Base-by-base conservation (phyloP, 345 rosid genomes). In the Eucalyptus marginata region DNA sequence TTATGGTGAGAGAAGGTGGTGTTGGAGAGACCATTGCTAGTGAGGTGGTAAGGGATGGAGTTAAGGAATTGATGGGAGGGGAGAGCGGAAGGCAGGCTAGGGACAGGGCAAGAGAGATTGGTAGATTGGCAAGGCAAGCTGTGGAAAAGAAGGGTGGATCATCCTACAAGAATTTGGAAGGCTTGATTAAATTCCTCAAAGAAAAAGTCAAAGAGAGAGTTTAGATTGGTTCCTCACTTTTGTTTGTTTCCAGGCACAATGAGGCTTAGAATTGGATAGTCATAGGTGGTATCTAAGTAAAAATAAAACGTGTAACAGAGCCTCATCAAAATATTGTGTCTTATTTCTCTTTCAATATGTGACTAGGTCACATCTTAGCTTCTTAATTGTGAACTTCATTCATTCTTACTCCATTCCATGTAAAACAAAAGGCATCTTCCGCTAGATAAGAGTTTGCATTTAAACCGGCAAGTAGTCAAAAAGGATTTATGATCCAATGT, bases 61-160 rank as follows among this genome's bases (percentile, higher is more conserved):
- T 90, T 47, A 59, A 87, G 86, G 90, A 90, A 86, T 20, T 92
- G 83, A 90, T 92, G 93, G 88, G 40, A 59, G 91, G 92, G 44
- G 89, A 90, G n/a, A 54, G 27, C 27, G 92, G 93, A 25, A 66
- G 31, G 87, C 33, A 50, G 50, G 92, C 90, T 12, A 90, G 88
- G 91, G 84, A 59, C 25, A 90, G 88, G 81, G 92, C 92, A 16
- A 64, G 36, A 46, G 85, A 89, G 89, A 50, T 90, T 6, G 59
- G 71, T 33, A 80, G 44, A n/a, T 71, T 40, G 88, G 92, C 92
- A 10, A 86, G 88, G 88, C 51, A 79, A 83, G 90, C 92, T 31
- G 88, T 86, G 66, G 88, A 54, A 40, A 80, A 44, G 46, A n/a
- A 50, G 7, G 91, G 88, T 7, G 92, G 91, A 31, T 90, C 91